Evolutionary conservation across 371 early-diverging fungal genomes (phyloP), one percentile per base, ranked within the genome.

Genomic region (Mucor velutinosus): DNA sequence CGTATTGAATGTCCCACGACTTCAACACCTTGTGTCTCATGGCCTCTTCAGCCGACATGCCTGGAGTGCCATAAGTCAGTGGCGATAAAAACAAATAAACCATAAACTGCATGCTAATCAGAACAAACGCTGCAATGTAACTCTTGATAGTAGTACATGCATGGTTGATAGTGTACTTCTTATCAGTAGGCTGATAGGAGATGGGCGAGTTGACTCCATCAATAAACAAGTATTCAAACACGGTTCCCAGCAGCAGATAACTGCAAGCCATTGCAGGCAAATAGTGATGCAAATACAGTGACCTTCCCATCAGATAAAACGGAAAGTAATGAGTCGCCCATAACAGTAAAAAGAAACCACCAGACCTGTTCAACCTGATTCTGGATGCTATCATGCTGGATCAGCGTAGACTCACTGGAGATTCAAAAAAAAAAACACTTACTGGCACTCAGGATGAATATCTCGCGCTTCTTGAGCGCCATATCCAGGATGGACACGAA

Each of bases 241-340:
- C 75, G 4, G 80, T 76, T 8, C 86, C 92, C 15, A 89, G 55
- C 11, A 92, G 72, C 72, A 95, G 85, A 77, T 95, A 94, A 37
- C 85, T 83, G 72, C 92, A 89, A 32, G 92, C 82, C 14, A 92
- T 82, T 0, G 96, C 93, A 14, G 99, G 99, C 59, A 99, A 87
- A 76, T 99, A 99, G 79, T 99, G 99, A 81, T 99, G 99, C 63
- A 99, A 80, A 77, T 98, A 99, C 11, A 99, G 84, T 73, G 94
- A 93, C 19, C 99, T 91, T 4, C 92, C 94, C 94, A 97, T 95
- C 61, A 98, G 75, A 83, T 96, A 98, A 85, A 99, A 99, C 3
- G 99, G 99, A 1, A 96, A 67, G 76, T 92, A 99, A 78, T 99
- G 99, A 25, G 94, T 75, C 4, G 84, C 62, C 98, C 98, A 99